Conservation (phyloP, 306 rosid genomes). For the Acacia confusa region DNA sequence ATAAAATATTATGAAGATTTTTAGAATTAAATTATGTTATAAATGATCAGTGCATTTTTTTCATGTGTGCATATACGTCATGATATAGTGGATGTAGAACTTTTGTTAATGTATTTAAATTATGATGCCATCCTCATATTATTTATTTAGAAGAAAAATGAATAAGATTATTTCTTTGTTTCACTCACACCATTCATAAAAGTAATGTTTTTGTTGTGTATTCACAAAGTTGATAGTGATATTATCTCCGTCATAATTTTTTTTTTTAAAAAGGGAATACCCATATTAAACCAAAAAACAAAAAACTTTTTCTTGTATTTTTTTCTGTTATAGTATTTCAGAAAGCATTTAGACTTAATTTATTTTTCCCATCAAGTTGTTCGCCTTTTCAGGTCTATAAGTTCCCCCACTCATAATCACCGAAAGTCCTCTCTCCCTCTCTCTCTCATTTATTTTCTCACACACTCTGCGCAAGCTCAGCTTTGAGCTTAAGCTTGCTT, state of each 20-base stretch:
- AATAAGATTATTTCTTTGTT: not conserved
- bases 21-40: not conserved
- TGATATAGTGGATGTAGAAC: no score
- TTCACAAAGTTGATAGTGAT: not conserved
- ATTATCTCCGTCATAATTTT: not conserved
- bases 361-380: conserved; percentile 13
- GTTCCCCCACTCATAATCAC: conserved; percentile 19
- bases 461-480: not conserved
- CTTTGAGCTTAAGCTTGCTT: not conserved
- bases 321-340: not conserved
- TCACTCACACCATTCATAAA: not conserved
- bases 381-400: conserved; percentile 38
- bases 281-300: not conserved
- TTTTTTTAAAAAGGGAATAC: not conserved
- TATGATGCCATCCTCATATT: not conserved
- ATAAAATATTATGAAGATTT: not conserved
- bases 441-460: not conserved
- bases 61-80: no score
- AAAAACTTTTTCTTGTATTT: not conserved
- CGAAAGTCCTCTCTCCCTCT: conserved; percentile 28
- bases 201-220: not conserved
- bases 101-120: not conserved
- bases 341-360: not conserved
- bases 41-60: not conserved
- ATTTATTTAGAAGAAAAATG: not conserved